phyloP scores from a whole-genome alignment of 2,329 filamentous ascomycete genomes.

The Penicillium sp. region DNA sequence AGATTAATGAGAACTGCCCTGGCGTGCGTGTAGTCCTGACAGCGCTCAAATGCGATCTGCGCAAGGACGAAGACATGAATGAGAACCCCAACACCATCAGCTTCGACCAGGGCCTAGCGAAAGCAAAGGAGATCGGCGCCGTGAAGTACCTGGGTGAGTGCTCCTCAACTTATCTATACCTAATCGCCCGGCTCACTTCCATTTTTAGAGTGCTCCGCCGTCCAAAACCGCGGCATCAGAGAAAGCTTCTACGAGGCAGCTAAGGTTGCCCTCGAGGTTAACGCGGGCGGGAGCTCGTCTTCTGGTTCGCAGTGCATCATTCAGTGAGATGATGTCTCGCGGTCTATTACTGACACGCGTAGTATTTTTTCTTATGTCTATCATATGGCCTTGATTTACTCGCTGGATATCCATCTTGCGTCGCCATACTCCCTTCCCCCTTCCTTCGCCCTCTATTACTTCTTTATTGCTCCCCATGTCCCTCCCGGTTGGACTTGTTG shows the following conservation, averaged over 20 bases:
- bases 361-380: not conserved
- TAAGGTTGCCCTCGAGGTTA: conserved; percentile 66
- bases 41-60: conserved; percentile 90
- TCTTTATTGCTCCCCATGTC: not conserved
- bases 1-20: conserved; percentile 96
- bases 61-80: conserved; percentile 66
- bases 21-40: conserved; percentile 91
- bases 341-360: not conserved
- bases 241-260: conserved; percentile 97
- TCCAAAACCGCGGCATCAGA: conserved; percentile 95
- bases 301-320: conserved; percentile 31
- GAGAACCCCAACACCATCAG: conserved; percentile 60
- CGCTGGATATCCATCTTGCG: not conserved
- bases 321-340: conserved; percentile 17
- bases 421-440: not conserved
- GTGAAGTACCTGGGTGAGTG: conserved; percentile 71
- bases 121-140: conserved; percentile 82
- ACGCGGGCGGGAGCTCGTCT: conserved; percentile 31
- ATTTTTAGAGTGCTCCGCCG: conserved; percentile 78
- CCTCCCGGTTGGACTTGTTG: conserved; percentile 7
- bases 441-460: conserved; percentile 2
- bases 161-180: not conserved
- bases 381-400: not conserved
- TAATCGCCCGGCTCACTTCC: not conserved
- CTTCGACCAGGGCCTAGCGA: conserved; percentile 84